These are phyloP conservation scores for Wallacemonas collosoma DNA, from an alignment of 208 protist genomes.

Conservation along the genomic window DNA sequence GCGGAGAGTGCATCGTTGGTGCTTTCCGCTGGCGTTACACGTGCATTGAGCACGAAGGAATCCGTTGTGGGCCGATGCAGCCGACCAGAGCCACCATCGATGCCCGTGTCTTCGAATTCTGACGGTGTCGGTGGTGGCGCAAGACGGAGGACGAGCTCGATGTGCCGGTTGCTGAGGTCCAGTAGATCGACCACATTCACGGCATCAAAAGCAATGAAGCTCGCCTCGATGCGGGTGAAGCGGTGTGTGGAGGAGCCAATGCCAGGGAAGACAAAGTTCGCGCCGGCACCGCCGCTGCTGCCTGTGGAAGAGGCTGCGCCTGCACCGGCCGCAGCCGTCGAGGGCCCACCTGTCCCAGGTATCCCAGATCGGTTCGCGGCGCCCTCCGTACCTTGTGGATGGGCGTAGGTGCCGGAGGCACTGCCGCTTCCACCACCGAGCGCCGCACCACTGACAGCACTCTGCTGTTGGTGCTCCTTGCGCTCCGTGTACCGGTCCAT, in stretches of 20 bases:
- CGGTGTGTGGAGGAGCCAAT: slow-evolving; percentile 44
- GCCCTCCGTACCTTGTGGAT: not conserved
- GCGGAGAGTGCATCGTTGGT: slow-evolving; percentile 80
- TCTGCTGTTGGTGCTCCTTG: slow-evolving; percentile 29
- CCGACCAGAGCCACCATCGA: slow-evolving; percentile 7
- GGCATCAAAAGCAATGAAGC: slow-evolving; percentile 81
- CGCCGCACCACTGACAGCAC: not conserved
- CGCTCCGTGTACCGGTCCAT: slow-evolving; percentile 63
- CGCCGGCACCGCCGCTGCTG: slow-evolving; percentile 20
- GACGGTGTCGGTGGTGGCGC: slow-evolving; percentile 55
- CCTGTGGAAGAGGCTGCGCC: slow-evolving; percentile 13
- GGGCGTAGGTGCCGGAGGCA: not conserved
- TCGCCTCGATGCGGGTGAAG: slow-evolving; percentile 74
- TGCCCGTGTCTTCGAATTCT: slow-evolving; percentile 42
- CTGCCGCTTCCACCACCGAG: not conserved
- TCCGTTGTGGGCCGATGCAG: slow-evolving; percentile 44
- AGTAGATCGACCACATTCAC: slow-evolving; percentile 75
- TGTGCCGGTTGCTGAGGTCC: slow-evolving; percentile 72
- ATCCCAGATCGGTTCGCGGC: not conserved
- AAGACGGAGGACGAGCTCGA: slow-evolving; percentile 71
- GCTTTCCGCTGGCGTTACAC: slow-evolving; percentile 47
- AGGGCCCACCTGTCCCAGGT: not conserved
- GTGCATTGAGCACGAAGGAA: slow-evolving; percentile 64
- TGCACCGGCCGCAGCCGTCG: slow-evolving; percentile 7
- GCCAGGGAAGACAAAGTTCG: slow-evolving; percentile 41